Evolutionary conservation across 1,139 yeast genomes (phyloP).

Genomic region (Wickerhamomyces sp.): DNA sequence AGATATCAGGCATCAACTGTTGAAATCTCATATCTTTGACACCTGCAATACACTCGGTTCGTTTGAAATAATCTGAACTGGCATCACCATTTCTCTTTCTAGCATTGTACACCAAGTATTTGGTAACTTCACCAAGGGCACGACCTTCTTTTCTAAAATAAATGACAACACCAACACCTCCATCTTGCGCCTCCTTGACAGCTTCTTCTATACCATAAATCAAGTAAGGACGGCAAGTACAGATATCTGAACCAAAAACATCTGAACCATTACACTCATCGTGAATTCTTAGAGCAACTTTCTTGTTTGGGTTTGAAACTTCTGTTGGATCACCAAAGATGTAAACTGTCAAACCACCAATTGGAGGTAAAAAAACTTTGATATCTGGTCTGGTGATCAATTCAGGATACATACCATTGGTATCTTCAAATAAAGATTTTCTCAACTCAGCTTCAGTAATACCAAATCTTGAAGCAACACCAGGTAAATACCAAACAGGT

Average conservation of each 20-base stretch:
- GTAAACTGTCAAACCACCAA: conserved; percentile 58
- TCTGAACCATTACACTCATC: conserved; percentile 67
- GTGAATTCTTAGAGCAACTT: conserved; percentile 51
- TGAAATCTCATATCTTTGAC: conserved; percentile 64
- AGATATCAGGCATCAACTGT: conserved; percentile 61
- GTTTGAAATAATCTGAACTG: conserved; percentile 57
- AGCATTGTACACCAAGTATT: conserved; percentile 59
- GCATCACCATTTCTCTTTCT: conserved; percentile 62
- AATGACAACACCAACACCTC: conserved; percentile 55
- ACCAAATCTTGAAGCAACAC: conserved; percentile 55
- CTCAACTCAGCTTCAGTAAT: conserved; percentile 50
- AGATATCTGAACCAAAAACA: conserved; percentile 59
- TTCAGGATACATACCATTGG: conserved; percentile 64
- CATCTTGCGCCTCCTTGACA: conserved; percentile 57
- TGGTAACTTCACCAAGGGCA: conserved; percentile 60
- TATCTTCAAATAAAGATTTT: conserved; percentile 54
- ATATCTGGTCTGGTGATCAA: conserved; percentile 58
- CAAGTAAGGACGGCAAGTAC: conserved; percentile 61
- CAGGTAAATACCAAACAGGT: conserved; percentile 64
- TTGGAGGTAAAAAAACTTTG: conserved; percentile 57
- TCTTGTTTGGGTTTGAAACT: conserved; percentile 42
- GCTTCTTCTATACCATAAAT: conserved; percentile 59
- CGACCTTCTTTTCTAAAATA: conserved; percentile 64
- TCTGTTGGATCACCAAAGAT: conserved; percentile 54
- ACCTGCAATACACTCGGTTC: conserved; percentile 63